Conservation (phyloP, 179 eudicot species). For the Pouteria campechiana region DNA sequence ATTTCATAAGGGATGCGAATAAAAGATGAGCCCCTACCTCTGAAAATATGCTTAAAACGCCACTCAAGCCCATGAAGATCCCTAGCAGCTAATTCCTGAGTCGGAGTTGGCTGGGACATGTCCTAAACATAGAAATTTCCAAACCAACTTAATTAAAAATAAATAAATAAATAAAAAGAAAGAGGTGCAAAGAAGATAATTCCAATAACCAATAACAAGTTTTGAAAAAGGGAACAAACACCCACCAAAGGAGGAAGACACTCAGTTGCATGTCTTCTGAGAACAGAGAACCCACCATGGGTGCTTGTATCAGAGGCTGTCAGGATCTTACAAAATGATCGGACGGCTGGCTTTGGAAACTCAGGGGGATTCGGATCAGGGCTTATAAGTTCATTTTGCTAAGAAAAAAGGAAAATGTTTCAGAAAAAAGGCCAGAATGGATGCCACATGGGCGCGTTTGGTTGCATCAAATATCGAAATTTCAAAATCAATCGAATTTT, state of each 20-base stretch:
- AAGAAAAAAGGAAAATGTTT: too few species aligned
- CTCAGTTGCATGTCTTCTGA: slow-evolving; percentile 76
- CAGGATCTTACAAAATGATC: slow-evolving; percentile 56
- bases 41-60: slow-evolving; percentile 80
- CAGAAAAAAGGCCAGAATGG: too few species aligned
- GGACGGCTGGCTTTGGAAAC: slow-evolving; percentile 35
- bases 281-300: slow-evolving; percentile 90
- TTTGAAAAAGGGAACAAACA: slow-evolving; percentile 11
- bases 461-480: too few species aligned
- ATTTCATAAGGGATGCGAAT: too few species aligned
- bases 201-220: not conserved
- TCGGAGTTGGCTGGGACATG: slow-evolving; percentile 64
- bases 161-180: not conserved
- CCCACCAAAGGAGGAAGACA: slow-evolving; percentile 87
- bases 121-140: slow-evolving; percentile 30
- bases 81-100: slow-evolving; percentile 71
- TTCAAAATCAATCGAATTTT: too few species aligned
- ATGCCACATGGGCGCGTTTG: too few species aligned
- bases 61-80: slow-evolving; percentile 91
- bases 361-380: slow-evolving; percentile 36
- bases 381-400: slow-evolving; percentile 58
- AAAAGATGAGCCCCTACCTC: slow-evolving; percentile 34
- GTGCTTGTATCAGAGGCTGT: slow-evolving; percentile 93
- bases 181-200: too few species aligned
- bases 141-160: not conserved